phyloP scores from a whole-genome alignment of 2,329 filamentous ascomycete genomes.

The Aspergillus tanneri region DNA sequence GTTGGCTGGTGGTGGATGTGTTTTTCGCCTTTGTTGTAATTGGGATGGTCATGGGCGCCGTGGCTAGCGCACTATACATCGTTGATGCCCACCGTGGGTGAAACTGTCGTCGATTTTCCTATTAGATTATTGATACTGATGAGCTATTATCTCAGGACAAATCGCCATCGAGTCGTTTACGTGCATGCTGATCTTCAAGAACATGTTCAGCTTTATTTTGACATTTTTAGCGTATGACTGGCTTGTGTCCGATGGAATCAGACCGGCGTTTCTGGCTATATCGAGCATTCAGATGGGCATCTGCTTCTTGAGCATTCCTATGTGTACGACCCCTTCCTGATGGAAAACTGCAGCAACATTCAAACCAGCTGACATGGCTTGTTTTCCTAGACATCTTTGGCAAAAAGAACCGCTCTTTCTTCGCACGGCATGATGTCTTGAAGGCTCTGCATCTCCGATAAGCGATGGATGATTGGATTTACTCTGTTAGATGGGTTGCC shows the following conservation, averaged over 20 bases:
- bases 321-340: conserved; percentile 62
- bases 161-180: conserved; percentile 87
- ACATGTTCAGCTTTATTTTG: conserved; percentile 83
- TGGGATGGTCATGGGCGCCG: conserved; percentile 89
- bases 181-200: conserved; percentile 89
- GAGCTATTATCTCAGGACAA: conserved; percentile 56
- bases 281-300: conserved; percentile 74
- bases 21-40: conserved; percentile 83
- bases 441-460: conserved; percentile 41
- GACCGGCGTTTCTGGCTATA: conserved; percentile 65
- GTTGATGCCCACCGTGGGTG: conserved; percentile 83
- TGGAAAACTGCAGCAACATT: neutral
- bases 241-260: conserved; percentile 62
- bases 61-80: conserved; percentile 81
- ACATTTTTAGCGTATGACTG: conserved; percentile 84
- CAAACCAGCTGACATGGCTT: neutral
- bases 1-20: conserved; percentile 71
- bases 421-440: conserved; percentile 71
- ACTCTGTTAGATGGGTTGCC: neutral
- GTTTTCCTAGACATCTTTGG: conserved; percentile 67
- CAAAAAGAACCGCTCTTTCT: conserved; percentile 73
- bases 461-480: too few relatives aligned
- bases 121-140: conserved; percentile 11
- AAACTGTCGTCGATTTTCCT: neutral
- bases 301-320: conserved; percentile 71